phyloP scores from a whole-genome alignment of 1,139 yeast species.

The Zhuliangozyma parablackwelliae region DNA sequence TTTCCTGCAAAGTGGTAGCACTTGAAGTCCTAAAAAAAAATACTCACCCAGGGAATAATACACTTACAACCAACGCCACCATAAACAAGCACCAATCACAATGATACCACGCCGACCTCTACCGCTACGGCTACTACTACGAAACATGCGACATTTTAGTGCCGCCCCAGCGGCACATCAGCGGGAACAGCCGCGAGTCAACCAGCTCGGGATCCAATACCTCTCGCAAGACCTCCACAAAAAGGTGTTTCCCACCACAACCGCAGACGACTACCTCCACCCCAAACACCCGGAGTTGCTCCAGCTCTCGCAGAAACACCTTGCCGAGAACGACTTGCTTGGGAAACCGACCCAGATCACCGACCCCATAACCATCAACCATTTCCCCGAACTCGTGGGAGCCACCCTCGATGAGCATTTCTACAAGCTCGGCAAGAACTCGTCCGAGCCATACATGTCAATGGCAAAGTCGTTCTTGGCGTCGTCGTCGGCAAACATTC shows the following conservation, averaged over 20 bases:
- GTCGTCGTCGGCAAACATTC: conserved; percentile 24
- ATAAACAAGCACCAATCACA: too few relatives aligned
- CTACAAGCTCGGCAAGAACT: conserved; percentile 57
- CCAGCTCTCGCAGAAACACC: conserved; percentile 57
- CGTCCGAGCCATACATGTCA: conserved; percentile 58
- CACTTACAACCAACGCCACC: too few relatives aligned
- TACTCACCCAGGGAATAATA: too few relatives aligned
- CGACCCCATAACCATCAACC: conserved; percentile 55
- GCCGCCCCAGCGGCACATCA: not conserved
- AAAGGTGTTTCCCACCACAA: conserved; percentile 53
- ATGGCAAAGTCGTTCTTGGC: conserved; percentile 37
- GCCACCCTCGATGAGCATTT: conserved; percentile 79
- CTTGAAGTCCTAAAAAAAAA: too few relatives aligned
- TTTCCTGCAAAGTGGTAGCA: too few relatives aligned
- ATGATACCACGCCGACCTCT: too few relatives aligned
- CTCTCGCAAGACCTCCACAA: conserved; percentile 53
- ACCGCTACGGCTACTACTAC: too few relatives aligned
- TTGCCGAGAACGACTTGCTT: conserved; percentile 60
- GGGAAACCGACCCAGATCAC: conserved; percentile 72
- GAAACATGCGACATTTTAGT: too few relatives aligned
- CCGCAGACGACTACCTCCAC: conserved; percentile 19
- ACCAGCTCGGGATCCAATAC: conserved; percentile 65
- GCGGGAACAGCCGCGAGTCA: conserved; percentile 47
- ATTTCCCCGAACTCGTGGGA: conserved; percentile 70
- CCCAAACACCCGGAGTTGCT: conserved; percentile 38